Evolutionary conservation across 805 yeast genomes (phyloP).

Genomic region (Hemisphaericaspora nanyangensis): DNA sequence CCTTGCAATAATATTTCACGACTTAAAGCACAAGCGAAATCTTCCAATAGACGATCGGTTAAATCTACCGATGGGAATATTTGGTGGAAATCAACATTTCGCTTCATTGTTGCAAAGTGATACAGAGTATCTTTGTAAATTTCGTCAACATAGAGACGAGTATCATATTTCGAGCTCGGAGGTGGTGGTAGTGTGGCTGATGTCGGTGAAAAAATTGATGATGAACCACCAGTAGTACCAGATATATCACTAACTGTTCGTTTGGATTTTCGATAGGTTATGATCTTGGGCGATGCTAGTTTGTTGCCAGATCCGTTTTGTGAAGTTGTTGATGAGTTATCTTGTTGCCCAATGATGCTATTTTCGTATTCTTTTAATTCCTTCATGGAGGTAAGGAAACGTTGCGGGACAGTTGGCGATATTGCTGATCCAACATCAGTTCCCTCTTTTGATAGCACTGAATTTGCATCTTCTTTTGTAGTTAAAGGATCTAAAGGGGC

Average conservation of each 20-base stretch:
- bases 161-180: slow-evolving; percentile 26
- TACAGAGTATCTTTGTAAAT: slow-evolving; percentile 54
- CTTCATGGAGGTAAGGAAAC: neutral
- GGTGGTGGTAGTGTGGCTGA: slow-evolving; percentile 8
- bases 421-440: neutral
- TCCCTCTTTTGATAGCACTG: slow-evolving; percentile 18
- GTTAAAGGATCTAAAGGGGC: slow-evolving; percentile 52
- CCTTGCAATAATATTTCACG: slow-evolving; percentile 88
- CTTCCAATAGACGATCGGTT: slow-evolving; percentile 75
- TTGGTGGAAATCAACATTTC: slow-evolving; percentile 74
- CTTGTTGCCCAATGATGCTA: too few relatives aligned
- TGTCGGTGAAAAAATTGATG: slow-evolving; percentile 1
- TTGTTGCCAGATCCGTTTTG: too few relatives aligned
- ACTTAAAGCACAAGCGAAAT: slow-evolving; percentile 85
- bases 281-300: slow-evolving; percentile 31
- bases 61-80: slow-evolving; percentile 64
- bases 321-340: too few relatives aligned
- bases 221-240: neutral
- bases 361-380: neutral
- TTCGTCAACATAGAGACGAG: slow-evolving; percentile 54
- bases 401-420: neutral
- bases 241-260: slow-evolving; percentile 25
- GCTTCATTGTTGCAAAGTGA: slow-evolving; percentile 57
- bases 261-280: slow-evolving; percentile 34
- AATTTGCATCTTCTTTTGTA: slow-evolving; percentile 47